Conservation (phyloP, 495 filamentous ascomycete species). For the Lichenothelia convexa region DNA sequence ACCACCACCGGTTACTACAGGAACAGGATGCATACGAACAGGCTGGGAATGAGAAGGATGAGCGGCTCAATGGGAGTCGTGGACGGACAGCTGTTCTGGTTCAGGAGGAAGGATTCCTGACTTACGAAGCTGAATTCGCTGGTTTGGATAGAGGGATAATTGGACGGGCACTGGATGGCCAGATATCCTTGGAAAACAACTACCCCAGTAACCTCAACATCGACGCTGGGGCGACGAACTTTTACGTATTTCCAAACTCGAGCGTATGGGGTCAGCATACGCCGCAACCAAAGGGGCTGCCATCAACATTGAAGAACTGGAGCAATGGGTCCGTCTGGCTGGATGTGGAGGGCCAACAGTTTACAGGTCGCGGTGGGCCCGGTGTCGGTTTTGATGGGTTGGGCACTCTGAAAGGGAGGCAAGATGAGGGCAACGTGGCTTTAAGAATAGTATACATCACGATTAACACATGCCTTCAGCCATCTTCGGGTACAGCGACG, state of each 20-base stretch:
- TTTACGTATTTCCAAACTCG: conserved; percentile 34
- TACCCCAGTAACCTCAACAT: conserved; percentile 34
- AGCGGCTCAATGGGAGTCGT: conserved; percentile 16
- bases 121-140: conserved; percentile 41
- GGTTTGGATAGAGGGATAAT: conserved; percentile 41
- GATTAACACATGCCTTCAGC: conserved; percentile 64
- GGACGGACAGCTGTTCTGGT: conserved; percentile 2
- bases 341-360: conserved; percentile 5
- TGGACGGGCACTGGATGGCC: conserved; percentile 34
- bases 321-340: not conserved
- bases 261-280: conserved; percentile 23
- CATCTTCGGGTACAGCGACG: conserved; percentile 23
- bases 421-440: not conserved
- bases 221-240: conserved; percentile 34
- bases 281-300: conserved; percentile 20
- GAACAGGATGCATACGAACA: too few species aligned
- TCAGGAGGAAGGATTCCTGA: conserved; percentile 23
- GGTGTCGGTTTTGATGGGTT: not conserved
- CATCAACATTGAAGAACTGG: conserved; percentile 14
- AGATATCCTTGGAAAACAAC: conserved; percentile 43
- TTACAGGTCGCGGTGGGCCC: conserved; percentile 1
- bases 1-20: conserved; percentile 25
- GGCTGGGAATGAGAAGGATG: conserved; percentile 2
- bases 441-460: conserved; percentile 51
- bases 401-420: not conserved